Evolutionary conservation across 1,284 basidiomycete genomes (phyloP), one percentile per base, ranked within the genome.

Genomic region (Lentinula novae-zelandiae): DNA sequence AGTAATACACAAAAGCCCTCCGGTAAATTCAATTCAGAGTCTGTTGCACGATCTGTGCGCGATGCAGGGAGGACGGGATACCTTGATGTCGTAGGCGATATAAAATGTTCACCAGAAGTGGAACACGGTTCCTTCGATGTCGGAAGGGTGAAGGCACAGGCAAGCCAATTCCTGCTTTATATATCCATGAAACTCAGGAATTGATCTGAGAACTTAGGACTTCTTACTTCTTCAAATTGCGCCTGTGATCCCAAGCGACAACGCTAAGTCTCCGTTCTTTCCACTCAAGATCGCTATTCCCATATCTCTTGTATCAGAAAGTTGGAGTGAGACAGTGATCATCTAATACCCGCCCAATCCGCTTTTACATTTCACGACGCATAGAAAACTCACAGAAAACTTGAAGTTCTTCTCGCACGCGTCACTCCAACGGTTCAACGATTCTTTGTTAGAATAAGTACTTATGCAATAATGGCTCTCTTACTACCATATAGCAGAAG

Each of bases 301-400:
- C 13, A 59, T 64, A 48, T 42, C 22, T 34, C 38, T 64, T 15
- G 63, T 64, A 3, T 60, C 60, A 1, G 62, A 64, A 40, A 52
- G 60, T 20, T 64, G 60, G 60, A 53, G 38, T 13, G 62, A 63
- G 17, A 31, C 40, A 6, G 9, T 44, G 22, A 56, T 46, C 17
- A 27, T n/a, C 12, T 56, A 6, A 56, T 34, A 12, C 8, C 20
- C 8, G 3, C 27, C 2, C 27, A 27, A 27, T 27, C 27, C 3
- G 27, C 3, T 27, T 3, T 27, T 3, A 27, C 27, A 27, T 27
- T 27, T 27, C 27, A 3, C 3, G 27, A 27, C 3, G 22, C 22
- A 27, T 27, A 27, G 22, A 27, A 27, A 27, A 22, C 22, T 22
- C 22, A 22, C 2, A 22, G 22, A 22, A 22, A 22, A 22, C 22